Base-by-base conservation (phyloP, 2,329 filamentous ascomycete species). In the Botryosphaeria dothidea region DNA sequence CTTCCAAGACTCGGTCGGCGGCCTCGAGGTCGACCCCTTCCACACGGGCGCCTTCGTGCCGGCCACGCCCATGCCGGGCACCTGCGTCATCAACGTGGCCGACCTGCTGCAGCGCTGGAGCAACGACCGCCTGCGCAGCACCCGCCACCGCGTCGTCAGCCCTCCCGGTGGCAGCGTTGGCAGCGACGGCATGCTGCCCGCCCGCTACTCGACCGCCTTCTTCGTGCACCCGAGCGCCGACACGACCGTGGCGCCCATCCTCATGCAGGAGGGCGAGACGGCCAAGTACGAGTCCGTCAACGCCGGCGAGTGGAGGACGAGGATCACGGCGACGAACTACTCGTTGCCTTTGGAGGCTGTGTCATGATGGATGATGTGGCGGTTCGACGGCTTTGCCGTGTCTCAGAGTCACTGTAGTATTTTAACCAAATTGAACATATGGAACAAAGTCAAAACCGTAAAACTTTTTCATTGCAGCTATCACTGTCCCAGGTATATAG, bases 71-170 rank as follows among this genome's bases (percentile, higher is more conserved):
- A 93, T 96, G 66, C 83, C 88, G 36, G 89, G 88, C 64, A 93
- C 92, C 0, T 90, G 95, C 49, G 92, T 97, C 13, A 86, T 97
- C 68, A 97, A 97, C 73, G 93, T 92, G 0, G 93, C 93, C 1
- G 93, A 97, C 74, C 76, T 97, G 69, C 81, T 97, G 58, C 89
- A 92, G 1, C 83, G 92, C 61, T 96, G 93, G 93, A 92, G 90
- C 68, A 97, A 97, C 73, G 92, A 96, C 73, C 90, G 86, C 3
- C 96, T 97, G 79, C 93, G 91, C 80, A 94, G 91, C 74, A 97
- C 93, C 2, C 87, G 93, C 66, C 93, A 97, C 77, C 88, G 93
- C 9, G 93, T 97, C 0, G 91, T 97, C 7, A 91, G 97, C 79
- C 93, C 93, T 2, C 91, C 91, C 0, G 66, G 70, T 13, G 74